These are phyloP conservation scores for Metschnikowia bowlesiae DNA, from an alignment of 805 yeast species.

Conservation along the genomic window DNA sequence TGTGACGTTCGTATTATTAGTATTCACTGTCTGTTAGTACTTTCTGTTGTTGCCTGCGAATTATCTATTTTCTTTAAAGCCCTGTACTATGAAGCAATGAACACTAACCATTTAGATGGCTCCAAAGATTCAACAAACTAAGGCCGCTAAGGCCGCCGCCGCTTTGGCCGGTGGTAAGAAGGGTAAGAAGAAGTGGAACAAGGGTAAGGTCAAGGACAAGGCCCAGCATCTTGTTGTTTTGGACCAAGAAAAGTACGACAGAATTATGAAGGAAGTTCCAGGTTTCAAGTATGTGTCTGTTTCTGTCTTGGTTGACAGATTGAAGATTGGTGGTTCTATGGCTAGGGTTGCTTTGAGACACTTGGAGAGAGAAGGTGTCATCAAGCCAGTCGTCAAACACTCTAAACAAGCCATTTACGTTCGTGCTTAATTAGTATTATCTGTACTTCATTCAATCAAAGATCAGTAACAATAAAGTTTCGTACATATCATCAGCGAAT, in stretches of 20 bases:
- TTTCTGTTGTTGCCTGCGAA: not conserved
- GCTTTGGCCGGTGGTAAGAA: conserved; percentile 99
- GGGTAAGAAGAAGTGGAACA: conserved; percentile 99
- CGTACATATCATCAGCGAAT: not conserved
- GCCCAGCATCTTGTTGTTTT: conserved; percentile 96
- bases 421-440: conserved; percentile 43
- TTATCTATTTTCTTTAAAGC: not conserved
- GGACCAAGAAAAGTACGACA: conserved; percentile 98
- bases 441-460: conserved; percentile 21
- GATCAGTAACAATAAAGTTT: not conserved
- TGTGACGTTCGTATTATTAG: not conserved
- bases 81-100: not conserved
- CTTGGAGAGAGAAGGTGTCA: conserved; percentile 91
- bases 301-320: conserved; percentile 97
- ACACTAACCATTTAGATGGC: conserved; percentile 55
- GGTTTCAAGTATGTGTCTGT: conserved; percentile 98
- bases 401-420: conserved; percentile 96
- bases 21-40: not conserved
- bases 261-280: conserved; percentile 98
- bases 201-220: conserved; percentile 99
- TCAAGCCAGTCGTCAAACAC: conserved; percentile 91
- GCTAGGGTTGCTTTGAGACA: conserved; percentile 98
- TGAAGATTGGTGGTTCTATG: conserved; percentile 97
- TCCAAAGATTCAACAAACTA: conserved; percentile 98
- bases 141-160: conserved; percentile 99